Evolutionary conservation across 306 rosid species (phyloP).

Genomic region (Glycyrrhiza uralensis): DNA sequence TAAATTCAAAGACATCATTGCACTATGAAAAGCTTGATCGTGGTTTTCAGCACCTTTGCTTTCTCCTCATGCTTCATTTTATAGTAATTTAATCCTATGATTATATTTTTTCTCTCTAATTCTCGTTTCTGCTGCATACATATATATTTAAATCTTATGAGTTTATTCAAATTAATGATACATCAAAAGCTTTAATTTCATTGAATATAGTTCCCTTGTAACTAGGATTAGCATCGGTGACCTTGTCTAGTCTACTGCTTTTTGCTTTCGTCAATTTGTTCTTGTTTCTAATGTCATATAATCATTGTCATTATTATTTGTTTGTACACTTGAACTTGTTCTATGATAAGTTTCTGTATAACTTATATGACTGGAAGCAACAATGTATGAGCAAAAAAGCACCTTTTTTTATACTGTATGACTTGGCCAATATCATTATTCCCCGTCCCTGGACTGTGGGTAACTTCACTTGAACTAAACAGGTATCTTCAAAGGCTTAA

Average conservation of each 20-base stretch:
- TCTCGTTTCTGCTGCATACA: neutral
- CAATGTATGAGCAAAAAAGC: too few species aligned
- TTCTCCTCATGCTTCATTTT: neutral
- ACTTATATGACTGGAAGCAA: neutral
- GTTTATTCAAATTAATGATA: constrained; percentile 3
- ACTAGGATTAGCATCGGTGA: neutral
- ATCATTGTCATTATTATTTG: neutral
- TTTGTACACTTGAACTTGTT: neutral
- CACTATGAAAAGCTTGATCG: too few species aligned
- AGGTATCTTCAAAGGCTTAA: constrained; percentile 41
- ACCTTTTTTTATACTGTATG: neutral
- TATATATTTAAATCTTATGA: neutral
- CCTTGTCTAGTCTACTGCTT: neutral
- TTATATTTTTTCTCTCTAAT: neutral
- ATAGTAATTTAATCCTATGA: neutral
- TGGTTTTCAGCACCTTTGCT: neutral
- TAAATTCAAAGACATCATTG: neutral
- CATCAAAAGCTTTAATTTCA: neutral
- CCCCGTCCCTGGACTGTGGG: neutral
- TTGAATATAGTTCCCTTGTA: neutral
- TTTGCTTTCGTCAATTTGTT: neutral
- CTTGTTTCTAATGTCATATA: neutral
- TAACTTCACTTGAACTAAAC: constrained; percentile 13
- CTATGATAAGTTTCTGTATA: neutral
- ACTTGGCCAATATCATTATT: neutral